Evolutionary conservation across 441 rosid genomes (phyloP), one percentile per base, ranked within the genome.

Genomic region (Raphanus hybrid): DNA sequence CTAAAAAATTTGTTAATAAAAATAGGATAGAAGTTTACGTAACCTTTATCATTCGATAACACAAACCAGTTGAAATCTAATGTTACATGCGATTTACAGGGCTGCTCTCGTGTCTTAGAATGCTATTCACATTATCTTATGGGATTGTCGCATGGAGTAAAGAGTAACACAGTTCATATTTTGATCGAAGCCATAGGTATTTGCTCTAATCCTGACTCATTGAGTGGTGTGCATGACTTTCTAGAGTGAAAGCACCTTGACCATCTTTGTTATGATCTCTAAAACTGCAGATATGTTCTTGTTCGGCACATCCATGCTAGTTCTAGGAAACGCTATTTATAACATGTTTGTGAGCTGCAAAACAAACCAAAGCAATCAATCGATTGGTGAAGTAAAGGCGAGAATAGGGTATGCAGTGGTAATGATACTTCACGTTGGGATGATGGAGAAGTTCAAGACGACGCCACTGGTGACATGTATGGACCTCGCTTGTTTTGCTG

Each of bases 391-490:
- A 78, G 90, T 92, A 8, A 89, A 89, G 74, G 85, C 90, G 9
- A 89, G 79, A 83, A 86, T 89, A 3, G 98, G 93, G 54, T 90
- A 88, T 23, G 91, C 96, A 1, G 74, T 91, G 68, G 69, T 87
- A 84, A 89, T 88, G 90, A 83, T 88, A 68, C 88, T 92, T 72
- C 94, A 92, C 70, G 96, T 86, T 61, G 96, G 92, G 70, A 74
- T 89, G 77, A 32, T 89, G 64, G 92, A 89, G 61, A 91, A 88
- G 76, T 91, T 91, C 86, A 84, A 76, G 76, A 82, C 67, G 10
- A 52, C 85, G 55, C 92, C 93, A 10, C 23, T 89, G 29, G 73
- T 75, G 8, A 86, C 84, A 11, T 77, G 88, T 69, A 60, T 85
- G 74, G 96, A 92, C 80, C 86, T 92, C 2, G 91, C 89, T 32